Percentiles rank a stretch among this genome's conserved stretches.
These are phyloP conservation scores for Ogataea sp. DNA, from an alignment of 805 yeast genomes.

Conservation along the genomic window DNA sequence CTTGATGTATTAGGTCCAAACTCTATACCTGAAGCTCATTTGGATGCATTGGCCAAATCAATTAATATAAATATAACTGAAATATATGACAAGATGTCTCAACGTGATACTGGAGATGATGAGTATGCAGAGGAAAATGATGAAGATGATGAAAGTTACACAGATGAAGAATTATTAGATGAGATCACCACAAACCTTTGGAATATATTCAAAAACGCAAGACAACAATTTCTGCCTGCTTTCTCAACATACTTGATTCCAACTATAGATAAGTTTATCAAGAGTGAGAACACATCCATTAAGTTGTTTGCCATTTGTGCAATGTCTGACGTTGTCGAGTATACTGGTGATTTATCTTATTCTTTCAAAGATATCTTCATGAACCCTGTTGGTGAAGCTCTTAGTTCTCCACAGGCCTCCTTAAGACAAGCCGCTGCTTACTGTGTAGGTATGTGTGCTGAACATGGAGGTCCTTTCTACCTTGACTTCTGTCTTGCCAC, in stretches of 20 bases:
- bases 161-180: conserved; percentile 86
- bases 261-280: conserved; percentile 49
- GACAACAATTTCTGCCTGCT: conserved; percentile 49
- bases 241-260: conserved; percentile 56
- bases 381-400: conserved; percentile 53
- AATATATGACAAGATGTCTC: conserved; percentile 60
- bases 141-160: conserved; percentile 73
- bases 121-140: conserved; percentile 84
- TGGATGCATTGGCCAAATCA: conserved; percentile 49
- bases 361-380: conserved; percentile 59
- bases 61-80: conserved; percentile 56
- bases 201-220: conserved; percentile 57
- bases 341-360: conserved; percentile 61
- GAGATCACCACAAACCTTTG: conserved; percentile 74
- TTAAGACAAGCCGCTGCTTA: conserved; percentile 85
- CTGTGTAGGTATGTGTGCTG: conserved; percentile 81
- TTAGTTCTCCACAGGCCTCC: conserved; percentile 58
- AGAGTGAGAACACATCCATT: conserved; percentile 59
- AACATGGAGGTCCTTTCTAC: conserved; percentile 60
- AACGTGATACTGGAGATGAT: conserved; percentile 69
- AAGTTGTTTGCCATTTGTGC: conserved; percentile 74
- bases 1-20: conserved; percentile 60
- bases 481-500: conserved; percentile 58
- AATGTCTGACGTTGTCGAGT: conserved; percentile 74
- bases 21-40: conserved; percentile 46